Base-by-base conservation (phyloP, 2,329 filamentous ascomycete species). In the Xylariales sp. region DNA sequence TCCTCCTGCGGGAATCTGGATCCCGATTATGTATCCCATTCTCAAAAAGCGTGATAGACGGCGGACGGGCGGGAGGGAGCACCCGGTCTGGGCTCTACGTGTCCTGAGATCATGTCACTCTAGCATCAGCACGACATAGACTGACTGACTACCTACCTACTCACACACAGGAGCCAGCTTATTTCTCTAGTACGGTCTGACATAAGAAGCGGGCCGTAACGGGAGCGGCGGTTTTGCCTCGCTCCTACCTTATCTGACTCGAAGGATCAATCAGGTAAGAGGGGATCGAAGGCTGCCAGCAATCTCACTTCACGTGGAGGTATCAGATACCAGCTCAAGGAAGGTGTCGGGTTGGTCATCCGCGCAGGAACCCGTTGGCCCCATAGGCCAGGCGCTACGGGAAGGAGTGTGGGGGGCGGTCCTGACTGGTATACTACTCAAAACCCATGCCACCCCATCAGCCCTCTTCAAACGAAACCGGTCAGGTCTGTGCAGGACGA, bases 351-450 rank as follows among this genome's bases (percentile, higher is more conserved):
- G 40, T 38, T 55, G 54, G 57, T 60, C 58, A 60, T 57, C 58
- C 54, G 58, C 55, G 58, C 58, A 61, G 57, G 58, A 60, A 61
- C 57, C 57, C 56, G 57, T 44, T 43, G 46, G 51, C 50, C 51
- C 54, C 51, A 60, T 59, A 60, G 58, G 57, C 49, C 50, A 10
- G n/a, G 36, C 38, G 21, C 32, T 18, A 22, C 39, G 32, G 28
- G 39, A 42, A 42, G 21, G 21, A 25, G 28, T 18, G 9, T 19
- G 31, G 8, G 15, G 39, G 31, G 31, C 16, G 29, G 14, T 6
- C 14, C 6, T 25, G 18, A 37, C 19, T 37, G 34, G 34, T 18
- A 25, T 12, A 12, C 20, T n/a, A 14, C 12, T 5, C 34, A 35
- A 27, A 24, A 21, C 24, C n/a, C 34, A 24, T 22, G 6, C 34